Evolutionary conservation across 1,284 basidiomycete genomes (phyloP).

Genomic region (Trametes polyzona): DNA sequence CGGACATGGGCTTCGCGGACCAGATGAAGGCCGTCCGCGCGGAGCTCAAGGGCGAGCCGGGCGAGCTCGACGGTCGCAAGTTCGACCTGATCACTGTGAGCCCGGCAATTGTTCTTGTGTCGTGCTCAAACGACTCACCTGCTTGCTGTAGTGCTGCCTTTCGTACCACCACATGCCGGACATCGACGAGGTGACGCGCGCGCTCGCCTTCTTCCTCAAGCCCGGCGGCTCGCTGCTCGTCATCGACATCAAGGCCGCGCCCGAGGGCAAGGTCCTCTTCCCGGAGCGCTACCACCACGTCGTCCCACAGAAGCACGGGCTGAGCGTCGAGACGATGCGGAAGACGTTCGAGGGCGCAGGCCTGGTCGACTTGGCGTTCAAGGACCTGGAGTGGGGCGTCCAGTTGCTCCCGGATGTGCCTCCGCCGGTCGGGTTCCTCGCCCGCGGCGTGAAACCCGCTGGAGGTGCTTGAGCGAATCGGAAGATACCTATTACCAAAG

Average conservation of each 20-base stretch:
- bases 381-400: conserved; percentile 17
- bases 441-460: conserved; percentile 42
- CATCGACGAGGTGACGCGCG: conserved; percentile 51
- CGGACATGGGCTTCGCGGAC: conserved; percentile 60
- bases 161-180: conserved; percentile 71
- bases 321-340: conserved; percentile 50
- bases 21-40: conserved; percentile 62
- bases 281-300: conserved; percentile 40
- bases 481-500: too few species aligned
- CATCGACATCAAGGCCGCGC: conserved; percentile 48
- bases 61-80: conserved; percentile 52
- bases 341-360: conserved; percentile 52
- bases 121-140: not conserved
- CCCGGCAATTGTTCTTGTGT: not conserved
- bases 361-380: conserved; percentile 46
- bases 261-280: conserved; percentile 27
- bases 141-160: conserved; percentile 55
- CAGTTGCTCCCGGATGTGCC: conserved; percentile 38
- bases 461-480: not conserved
- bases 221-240: conserved; percentile 66
- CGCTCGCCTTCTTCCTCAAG: conserved; percentile 58
- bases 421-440: conserved; percentile 52
- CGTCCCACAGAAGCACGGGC: conserved; percentile 57
- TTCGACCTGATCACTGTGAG: conserved; percentile 68
- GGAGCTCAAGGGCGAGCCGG: conserved; percentile 48